Conservation (phyloP, 2,329 filamentous ascomycete species). For the Seiridium unicorne region DNA sequence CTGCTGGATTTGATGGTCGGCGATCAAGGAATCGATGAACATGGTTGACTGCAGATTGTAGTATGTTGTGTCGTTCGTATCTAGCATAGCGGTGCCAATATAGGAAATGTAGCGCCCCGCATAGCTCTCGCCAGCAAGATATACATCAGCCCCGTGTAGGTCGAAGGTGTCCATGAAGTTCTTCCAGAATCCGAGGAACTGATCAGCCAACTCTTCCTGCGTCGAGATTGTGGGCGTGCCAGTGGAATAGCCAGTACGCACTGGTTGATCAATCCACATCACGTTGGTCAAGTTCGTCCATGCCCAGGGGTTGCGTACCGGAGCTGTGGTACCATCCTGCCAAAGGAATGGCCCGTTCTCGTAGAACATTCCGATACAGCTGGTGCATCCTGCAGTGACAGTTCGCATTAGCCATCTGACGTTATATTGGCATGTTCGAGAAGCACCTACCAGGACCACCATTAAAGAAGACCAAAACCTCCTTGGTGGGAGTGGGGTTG, state of each 20-base stretch:
- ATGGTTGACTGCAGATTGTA: conserved; percentile 48
- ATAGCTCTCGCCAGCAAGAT: conserved; percentile 48
- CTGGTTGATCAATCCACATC: conserved; percentile 67
- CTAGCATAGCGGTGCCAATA: conserved; percentile 46
- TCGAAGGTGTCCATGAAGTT: conserved; percentile 50
- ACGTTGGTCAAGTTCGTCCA: conserved; percentile 74
- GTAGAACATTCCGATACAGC: conserved; percentile 65
- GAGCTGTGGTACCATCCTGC: conserved; percentile 64
- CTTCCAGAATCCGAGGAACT: conserved; percentile 70
- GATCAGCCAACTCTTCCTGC: conserved; percentile 61
- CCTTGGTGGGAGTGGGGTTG: not conserved
- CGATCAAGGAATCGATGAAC: conserved; percentile 61
- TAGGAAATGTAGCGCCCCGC: conserved; percentile 50
- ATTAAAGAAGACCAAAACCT: conserved; percentile 1
- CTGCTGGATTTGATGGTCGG: conserved; percentile 35
- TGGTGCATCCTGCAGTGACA: conserved; percentile 37
- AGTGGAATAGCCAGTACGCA: conserved; percentile 63
- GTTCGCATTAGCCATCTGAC: too few relatives aligned
- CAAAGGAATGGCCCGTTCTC: conserved; percentile 72
- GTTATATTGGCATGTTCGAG: too few relatives aligned
- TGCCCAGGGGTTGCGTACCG: conserved; percentile 61
- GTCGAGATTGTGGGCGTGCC: conserved; percentile 60
- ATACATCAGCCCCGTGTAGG: conserved; percentile 42
- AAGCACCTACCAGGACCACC: not conserved
- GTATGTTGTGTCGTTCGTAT: conserved; percentile 38